phyloP scores from a whole-genome alignment of 1,284 basidiomycete species.

The Somion occarium region DNA sequence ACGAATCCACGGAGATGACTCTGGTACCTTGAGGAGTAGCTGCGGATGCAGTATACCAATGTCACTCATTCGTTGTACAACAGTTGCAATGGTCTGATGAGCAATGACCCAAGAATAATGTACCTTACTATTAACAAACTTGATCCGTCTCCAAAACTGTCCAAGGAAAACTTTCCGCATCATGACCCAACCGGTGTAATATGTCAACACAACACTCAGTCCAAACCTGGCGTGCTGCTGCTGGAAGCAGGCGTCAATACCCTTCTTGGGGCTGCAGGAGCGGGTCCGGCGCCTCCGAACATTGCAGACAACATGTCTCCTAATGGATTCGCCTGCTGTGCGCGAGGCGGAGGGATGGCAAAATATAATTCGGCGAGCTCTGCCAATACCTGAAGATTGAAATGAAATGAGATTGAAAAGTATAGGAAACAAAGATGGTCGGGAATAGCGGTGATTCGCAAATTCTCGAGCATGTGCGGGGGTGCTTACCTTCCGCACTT shows the following conservation, averaged over 20 bases:
- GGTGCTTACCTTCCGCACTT: conserved; percentile 68
- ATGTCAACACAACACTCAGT: conserved; percentile 22
- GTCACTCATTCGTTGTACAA: neutral
- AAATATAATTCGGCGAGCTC: conserved; percentile 76
- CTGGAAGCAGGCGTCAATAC: conserved; percentile 35
- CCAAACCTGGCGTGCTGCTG: conserved; percentile 29
- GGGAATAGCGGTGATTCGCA: neutral
- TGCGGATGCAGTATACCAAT: neutral
- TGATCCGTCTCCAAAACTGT: neutral
- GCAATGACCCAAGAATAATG: neutral
- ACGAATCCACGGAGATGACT: neutral
- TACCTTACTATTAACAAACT: neutral
- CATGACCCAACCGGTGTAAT: neutral
- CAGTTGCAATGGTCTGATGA: neutral
- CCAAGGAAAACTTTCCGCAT: neutral
- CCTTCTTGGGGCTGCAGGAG: conserved; percentile 30
- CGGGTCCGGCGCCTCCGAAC: conserved; percentile 54
- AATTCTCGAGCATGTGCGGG: neutral
- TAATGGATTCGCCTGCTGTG: conserved; percentile 70
- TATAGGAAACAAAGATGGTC: conserved; percentile 5
- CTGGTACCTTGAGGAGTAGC: neutral
- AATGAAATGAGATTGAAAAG: neutral
- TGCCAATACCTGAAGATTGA: conserved; percentile 27
- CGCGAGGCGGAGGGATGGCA: conserved; percentile 69
- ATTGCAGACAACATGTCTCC: conserved; percentile 82